Percentiles rank a stretch among this genome's conserved stretches.
These are phyloP conservation scores for Rhinocladiella similis DNA, from an alignment of 2,329 filamentous ascomycete species.

Conservation along the genomic window DNA sequence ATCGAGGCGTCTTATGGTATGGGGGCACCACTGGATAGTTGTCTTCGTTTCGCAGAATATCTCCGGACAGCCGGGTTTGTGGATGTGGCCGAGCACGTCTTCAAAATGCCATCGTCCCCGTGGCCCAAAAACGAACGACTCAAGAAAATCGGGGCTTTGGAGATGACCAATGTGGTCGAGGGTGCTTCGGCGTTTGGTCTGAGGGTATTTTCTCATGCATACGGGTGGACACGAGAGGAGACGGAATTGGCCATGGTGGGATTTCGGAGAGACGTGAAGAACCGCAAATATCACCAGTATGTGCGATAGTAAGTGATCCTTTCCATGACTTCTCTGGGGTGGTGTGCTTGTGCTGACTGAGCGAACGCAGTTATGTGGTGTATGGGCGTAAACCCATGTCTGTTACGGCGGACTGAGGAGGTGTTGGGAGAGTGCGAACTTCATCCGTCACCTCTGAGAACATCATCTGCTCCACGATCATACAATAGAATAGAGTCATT, in stretches of 20 bases:
- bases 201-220: conserved; percentile 13
- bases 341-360: neutral
- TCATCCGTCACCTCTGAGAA: neutral
- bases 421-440: no score
- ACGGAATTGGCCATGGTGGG: conserved; percentile 14
- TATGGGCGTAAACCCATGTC: conserved; percentile 12
- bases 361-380: conserved; percentile 13
- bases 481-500: neutral
- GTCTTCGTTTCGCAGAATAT: conserved; percentile 12
- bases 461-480: no score
- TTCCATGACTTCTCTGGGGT: neutral
- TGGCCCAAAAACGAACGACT: conserved; percentile 32
- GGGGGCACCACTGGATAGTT: conserved; percentile 18
- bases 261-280: conserved; percentile 15
- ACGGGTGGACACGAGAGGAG: conserved; percentile 18
- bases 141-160: conserved; percentile 24
- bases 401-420: no score
- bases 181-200: conserved; percentile 14
- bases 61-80: conserved; percentile 29
- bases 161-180: conserved; percentile 17
- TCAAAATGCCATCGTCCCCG: conserved; percentile 30
- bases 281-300: conserved; percentile 16
- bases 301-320: conserved; percentile 16
- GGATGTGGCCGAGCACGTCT: conserved; percentile 27
- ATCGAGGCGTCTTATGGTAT: conserved; percentile 33